phyloP scores from a whole-genome alignment of 2,329 filamentous ascomycete species.

The Tolypocladium cylindrosporum region DNA sequence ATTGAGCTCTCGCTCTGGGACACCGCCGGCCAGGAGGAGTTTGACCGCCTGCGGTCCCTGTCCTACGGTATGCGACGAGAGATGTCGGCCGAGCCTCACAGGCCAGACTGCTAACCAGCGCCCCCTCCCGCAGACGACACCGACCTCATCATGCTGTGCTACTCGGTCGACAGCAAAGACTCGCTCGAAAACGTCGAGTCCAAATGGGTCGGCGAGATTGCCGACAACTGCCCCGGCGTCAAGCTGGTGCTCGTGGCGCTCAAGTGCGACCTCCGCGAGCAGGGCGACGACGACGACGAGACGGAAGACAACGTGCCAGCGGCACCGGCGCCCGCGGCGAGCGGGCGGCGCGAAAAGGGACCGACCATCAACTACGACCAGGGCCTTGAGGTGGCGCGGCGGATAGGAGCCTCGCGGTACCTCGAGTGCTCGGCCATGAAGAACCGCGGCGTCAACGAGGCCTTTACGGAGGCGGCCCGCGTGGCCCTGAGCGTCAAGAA shows the following conservation, averaged over 20 bases:
- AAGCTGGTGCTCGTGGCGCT: conserved; percentile 91
- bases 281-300: conserved; percentile 62
- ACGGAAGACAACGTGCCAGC: conserved; percentile 39
- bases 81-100: neutral
- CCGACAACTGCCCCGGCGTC: conserved; percentile 92
- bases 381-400: conserved; percentile 80
- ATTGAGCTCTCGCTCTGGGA: conserved; percentile 98
- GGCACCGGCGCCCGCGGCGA: conserved; percentile 7
- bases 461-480: conserved; percentile 93
- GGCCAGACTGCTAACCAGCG: neutral
- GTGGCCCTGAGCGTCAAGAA: conserved; percentile 72
- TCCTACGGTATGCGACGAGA: conserved; percentile 61
- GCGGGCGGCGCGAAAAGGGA: conserved; percentile 46
- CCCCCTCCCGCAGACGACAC: conserved; percentile 54
- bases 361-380: conserved; percentile 83
- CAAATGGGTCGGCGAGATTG: conserved; percentile 97
- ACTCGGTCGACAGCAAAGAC: conserved; percentile 91
- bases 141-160: conserved; percentile 97
- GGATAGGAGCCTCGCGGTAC: conserved; percentile 88
- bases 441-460: conserved; percentile 96
- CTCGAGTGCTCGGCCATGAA: conserved; percentile 98
- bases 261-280: conserved; percentile 91
- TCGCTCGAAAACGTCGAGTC: conserved; percentile 97
- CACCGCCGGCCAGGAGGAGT: conserved; percentile 97
- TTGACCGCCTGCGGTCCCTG: conserved; percentile 87